phyloP scores from a whole-genome alignment of 1,284 basidiomycete species.

The Cryptococcus sp. region DNA sequence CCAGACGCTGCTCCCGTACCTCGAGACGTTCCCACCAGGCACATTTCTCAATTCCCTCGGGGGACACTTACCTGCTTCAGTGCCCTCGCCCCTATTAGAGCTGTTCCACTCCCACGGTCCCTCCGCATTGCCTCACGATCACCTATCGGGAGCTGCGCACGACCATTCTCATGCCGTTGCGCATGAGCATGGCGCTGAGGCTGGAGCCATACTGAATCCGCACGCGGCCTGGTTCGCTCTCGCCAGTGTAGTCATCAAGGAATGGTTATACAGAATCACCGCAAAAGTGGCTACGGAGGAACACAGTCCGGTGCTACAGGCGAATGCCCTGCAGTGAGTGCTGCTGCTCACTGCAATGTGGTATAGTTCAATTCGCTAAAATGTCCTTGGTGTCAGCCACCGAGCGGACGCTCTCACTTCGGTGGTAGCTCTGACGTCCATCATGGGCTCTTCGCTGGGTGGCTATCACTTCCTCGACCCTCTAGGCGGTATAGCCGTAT shows the following conservation, averaged over 20 bases:
- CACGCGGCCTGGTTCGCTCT: slow-evolving; percentile 97
- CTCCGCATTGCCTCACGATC: slow-evolving; percentile 60
- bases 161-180: slow-evolving; percentile 31
- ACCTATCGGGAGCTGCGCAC: slow-evolving; percentile 56
- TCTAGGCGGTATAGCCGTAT: slow-evolving; percentile 87
- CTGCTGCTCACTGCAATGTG: background rate
- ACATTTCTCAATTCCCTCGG: slow-evolving; percentile 40
- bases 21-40: slow-evolving; percentile 50
- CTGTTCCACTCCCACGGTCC: slow-evolving; percentile 52
- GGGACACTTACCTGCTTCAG: slow-evolving; percentile 42
- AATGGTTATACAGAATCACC: slow-evolving; percentile 88
- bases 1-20: slow-evolving; percentile 52
- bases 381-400: slow-evolving; percentile 62
- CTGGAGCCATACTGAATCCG: slow-evolving; percentile 67
- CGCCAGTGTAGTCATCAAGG: slow-evolving; percentile 77
- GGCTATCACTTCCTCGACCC: slow-evolving; percentile 86
- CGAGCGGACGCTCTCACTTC: slow-evolving; percentile 91
- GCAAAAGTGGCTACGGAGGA: slow-evolving; percentile 86
- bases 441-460: slow-evolving; percentile 79
- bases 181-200: slow-evolving; percentile 31
- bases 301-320: slow-evolving; percentile 82
- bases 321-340: slow-evolving; percentile 71
- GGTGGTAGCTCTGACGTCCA: slow-evolving; percentile 81
- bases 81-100: slow-evolving; percentile 52
- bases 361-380: background rate